Percentiles rank a stretch among this genome's conserved stretches.
Evolutionary conservation across 306 rosid genomes (phyloP).

Genomic region (Lathyrus tuberosus): DNA sequence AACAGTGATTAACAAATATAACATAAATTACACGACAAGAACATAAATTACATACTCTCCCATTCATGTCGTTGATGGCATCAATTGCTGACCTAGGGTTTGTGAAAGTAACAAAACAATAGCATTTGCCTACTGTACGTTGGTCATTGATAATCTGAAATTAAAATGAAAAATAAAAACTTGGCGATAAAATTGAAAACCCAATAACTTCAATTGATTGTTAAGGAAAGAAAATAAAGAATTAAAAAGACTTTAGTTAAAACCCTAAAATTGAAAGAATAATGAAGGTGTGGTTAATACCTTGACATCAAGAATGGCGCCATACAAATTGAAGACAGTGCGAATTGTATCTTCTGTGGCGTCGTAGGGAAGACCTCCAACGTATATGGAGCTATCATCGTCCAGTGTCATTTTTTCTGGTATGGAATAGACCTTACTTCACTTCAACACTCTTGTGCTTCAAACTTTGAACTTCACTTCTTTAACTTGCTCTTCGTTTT

Average conservation of each 20-base stretch:
- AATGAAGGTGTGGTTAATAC: slow-evolving; percentile 32
- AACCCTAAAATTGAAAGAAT: slow-evolving; percentile 26
- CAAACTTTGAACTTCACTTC: slow-evolving; percentile 32
- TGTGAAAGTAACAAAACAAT: slow-evolving; percentile 86
- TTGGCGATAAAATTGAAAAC: slow-evolving; percentile 17
- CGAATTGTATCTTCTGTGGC: slow-evolving; percentile 66
- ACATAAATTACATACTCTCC: slow-evolving; percentile 64
- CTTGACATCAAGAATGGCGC: slow-evolving; percentile 84
- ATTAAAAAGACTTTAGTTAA: background rate
- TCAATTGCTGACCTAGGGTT: slow-evolving; percentile 85
- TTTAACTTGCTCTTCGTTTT: background rate
- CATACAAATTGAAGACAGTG: slow-evolving; percentile 75
- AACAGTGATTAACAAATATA: slow-evolving; percentile 18
- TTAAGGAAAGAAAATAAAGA: background rate
- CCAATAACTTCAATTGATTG: background rate
- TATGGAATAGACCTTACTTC: too few species aligned
- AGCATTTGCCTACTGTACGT: slow-evolving; percentile 80
- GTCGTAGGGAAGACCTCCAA: slow-evolving; percentile 85
- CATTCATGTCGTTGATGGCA: slow-evolving; percentile 91
- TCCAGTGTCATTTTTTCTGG: slow-evolving; percentile 68
- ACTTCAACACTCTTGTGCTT: background rate
- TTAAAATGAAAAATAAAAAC: background rate
- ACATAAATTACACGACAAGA: background rate
- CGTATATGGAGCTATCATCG: slow-evolving; percentile 88
- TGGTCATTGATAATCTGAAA: slow-evolving; percentile 84